phyloP scores from a whole-genome alignment of 2,329 filamentous ascomycete species.

The Fusarium torulosum region DNA sequence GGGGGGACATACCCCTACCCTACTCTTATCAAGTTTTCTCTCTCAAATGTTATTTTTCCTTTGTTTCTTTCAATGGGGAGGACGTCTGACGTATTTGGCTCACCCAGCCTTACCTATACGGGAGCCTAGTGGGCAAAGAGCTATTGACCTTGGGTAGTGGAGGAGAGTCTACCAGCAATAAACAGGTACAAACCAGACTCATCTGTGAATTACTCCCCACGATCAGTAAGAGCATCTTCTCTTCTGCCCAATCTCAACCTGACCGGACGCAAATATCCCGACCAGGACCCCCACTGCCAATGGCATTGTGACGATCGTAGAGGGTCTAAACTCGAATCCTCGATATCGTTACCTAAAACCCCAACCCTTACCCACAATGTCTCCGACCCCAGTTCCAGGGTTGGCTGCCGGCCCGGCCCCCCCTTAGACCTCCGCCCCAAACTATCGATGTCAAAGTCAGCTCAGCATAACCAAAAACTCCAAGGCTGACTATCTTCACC shows the following conservation, averaged over 20 bases:
- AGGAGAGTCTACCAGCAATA: not conserved
- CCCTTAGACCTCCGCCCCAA: slow-evolving; percentile 8
- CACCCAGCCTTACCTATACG: slow-evolving; percentile 2
- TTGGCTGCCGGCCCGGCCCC: slow-evolving; percentile 43
- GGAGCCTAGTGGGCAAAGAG: slow-evolving; percentile 5
- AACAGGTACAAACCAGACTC: not conserved
- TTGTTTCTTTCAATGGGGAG: not conserved
- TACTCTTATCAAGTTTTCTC: slow-evolving; percentile 2
- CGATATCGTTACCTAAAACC: slow-evolving; percentile 38
- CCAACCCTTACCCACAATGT: slow-evolving; percentile 31
- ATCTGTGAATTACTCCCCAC: not conserved
- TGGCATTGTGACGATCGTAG: slow-evolving; percentile 27
- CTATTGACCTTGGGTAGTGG: not conserved
- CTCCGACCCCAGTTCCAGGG: slow-evolving; percentile 13
- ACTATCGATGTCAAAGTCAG: not conserved
- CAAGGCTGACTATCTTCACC: not conserved
- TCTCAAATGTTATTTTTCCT: not conserved
- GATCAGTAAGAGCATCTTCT: not conserved
- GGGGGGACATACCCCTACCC: not conserved
- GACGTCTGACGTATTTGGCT: slow-evolving; percentile 11
- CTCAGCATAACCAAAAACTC: not conserved
- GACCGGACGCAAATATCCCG: slow-evolving; percentile 24
- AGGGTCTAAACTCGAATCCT: slow-evolving; percentile 27
- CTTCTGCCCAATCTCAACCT: slow-evolving; percentile 37
- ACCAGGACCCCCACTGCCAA: slow-evolving; percentile 22